Base-by-base conservation (phyloP, 2,329 filamentous ascomycete species). In the Blastomyces gilchristii region DNA sequence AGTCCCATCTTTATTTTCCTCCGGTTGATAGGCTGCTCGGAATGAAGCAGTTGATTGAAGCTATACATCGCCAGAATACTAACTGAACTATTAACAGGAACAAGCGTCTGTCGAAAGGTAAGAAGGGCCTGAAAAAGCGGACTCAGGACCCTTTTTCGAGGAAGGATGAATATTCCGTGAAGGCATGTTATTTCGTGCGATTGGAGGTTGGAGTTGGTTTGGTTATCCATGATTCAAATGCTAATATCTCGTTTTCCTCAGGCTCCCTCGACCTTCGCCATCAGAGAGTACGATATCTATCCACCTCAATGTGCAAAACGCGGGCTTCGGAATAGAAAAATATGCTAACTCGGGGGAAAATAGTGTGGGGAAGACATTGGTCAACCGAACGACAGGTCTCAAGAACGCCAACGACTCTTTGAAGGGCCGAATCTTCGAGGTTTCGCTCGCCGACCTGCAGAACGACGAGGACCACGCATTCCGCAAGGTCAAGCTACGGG, bases 51-150 rank as follows among this genome's bases (percentile, higher is more conserved):
- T 14, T 28, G 18, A 8, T 58, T 43, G 34, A 25, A 14, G 43
- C 45, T 43, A 14, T 16, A 3, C 14, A 50, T 12, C 8, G 1
- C 47, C 47, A 12, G 9, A 25, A 34, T 60, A 43, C 63, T 66
- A 43, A 66, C 56, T 14, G 56, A 56, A 56, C 58, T 34, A 37
- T 58, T 64, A 63, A 37, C 73, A 91, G 88, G 90, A 99, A 99
- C 88, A 99, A 99, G 91, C 91, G 94, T 86, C 87, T 99, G 85
- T 97, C 94, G 72, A 99, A 99, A 87, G 94, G 94, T 84, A 99
- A 97, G 91, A 99, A 99, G 88, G 93, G 94, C 81, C 86, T 97
- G 80, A 97, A 97, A 91, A 97, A 99, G 93, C 93, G 93, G 84
- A 93, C 92, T 76, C 83, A 88, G 74, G 94, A 99, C 81, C 93